Conservation (phyloP, 176 grass and related monocot genomes). For the Raddia guianensis region DNA sequence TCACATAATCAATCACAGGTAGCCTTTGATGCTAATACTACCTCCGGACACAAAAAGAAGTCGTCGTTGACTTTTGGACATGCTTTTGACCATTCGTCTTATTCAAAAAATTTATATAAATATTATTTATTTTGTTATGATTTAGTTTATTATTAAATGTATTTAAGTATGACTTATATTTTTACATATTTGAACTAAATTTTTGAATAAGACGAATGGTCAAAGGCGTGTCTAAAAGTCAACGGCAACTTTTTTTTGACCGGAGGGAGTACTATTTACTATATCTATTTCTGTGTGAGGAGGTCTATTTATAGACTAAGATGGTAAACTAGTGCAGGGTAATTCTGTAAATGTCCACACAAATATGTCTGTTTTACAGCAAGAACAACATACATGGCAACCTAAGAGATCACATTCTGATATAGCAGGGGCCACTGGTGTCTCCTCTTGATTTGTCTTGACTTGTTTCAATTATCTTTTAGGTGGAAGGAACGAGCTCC, state of each 20-base stretch:
- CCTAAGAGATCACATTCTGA: neutral
- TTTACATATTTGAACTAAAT: no score
- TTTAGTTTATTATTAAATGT: no score
- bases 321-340: neutral
- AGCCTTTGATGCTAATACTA: neutral
- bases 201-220: no score
- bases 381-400: neutral
- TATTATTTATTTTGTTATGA: no score
- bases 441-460: neutral
- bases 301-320: neutral
- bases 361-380: neutral
- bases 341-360: neutral
- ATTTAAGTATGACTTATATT: no score
- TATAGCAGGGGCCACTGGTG: neutral
- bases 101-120: no score
- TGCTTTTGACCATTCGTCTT: no score
- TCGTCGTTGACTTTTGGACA: no score
- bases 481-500: slow-evolving; percentile 65
- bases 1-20: neutral
- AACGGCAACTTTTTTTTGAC: no score
- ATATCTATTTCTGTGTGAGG: neutral
- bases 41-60: no score
- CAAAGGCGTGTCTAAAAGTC: no score
- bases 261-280: neutral
- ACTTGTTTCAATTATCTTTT: slow-evolving; percentile 16